Evolutionary conservation across 2,329 filamentous ascomycete genomes (phyloP).

Genomic region (Fusarium sarcochroum): DNA sequence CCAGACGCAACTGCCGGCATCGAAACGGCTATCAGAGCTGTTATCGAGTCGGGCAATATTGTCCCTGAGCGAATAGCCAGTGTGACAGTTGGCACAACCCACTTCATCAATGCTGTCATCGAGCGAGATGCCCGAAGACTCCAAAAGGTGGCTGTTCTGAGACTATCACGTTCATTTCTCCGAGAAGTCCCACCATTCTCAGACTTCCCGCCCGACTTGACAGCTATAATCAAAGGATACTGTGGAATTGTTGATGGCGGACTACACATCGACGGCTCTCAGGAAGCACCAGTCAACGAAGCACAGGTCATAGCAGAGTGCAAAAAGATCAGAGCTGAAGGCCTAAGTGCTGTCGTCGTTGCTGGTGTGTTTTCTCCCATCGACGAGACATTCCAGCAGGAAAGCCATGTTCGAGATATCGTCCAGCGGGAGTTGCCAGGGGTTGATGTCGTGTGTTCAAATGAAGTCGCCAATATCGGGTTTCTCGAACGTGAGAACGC

Average conservation of each 20-base stretch:
- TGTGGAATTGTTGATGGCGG: slow-evolving; percentile 1
- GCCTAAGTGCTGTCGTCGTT: slow-evolving; percentile 63
- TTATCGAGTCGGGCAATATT: slow-evolving; percentile 51
- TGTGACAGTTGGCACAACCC: slow-evolving; percentile 64
- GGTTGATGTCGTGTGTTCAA: slow-evolving; percentile 51
- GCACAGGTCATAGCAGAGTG: not conserved
- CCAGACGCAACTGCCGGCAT: slow-evolving; percentile 52
- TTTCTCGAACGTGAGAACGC: slow-evolving; percentile 67
- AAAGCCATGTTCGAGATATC: slow-evolving; percentile 60
- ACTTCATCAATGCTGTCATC: slow-evolving; percentile 68
- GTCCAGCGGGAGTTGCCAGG: slow-evolving; percentile 32
- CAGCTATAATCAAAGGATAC: slow-evolving; percentile 2
- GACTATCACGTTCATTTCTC: slow-evolving; percentile 43
- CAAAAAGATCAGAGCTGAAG: not conserved
- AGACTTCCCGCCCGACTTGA: slow-evolving; percentile 53
- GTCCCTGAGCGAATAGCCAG: slow-evolving; percentile 54
- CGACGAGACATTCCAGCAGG: slow-evolving; percentile 64
- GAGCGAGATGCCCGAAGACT: slow-evolving; percentile 59
- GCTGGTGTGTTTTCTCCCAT: slow-evolving; percentile 71
- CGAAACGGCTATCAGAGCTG: slow-evolving; percentile 56
- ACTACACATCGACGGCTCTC: slow-evolving; percentile 7
- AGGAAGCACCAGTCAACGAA: not conserved
- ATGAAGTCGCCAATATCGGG: slow-evolving; percentile 54
- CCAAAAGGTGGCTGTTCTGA: slow-evolving; percentile 51
- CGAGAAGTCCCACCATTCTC: slow-evolving; percentile 62